A percentile compares a stretch with the other conserved stretches of the same genome.
phyloP scores from a whole-genome alignment of 2,329 filamentous ascomycete genomes.

The Sclerotinia glacialis region DNA sequence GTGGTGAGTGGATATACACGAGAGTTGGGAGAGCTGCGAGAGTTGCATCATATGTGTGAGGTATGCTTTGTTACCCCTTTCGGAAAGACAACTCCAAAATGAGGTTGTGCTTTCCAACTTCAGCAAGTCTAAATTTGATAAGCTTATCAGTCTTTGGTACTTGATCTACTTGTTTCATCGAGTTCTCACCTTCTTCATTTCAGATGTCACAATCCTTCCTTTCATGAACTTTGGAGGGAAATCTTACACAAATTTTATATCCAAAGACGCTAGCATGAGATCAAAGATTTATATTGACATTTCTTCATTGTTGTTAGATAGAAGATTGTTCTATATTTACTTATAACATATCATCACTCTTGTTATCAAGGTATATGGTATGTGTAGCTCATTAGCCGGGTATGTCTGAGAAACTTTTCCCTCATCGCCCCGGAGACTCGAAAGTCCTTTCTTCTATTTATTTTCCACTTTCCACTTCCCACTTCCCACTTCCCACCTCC shows the following conservation, averaged over 20 bases:
- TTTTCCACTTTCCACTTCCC: background rate
- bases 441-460: background rate
- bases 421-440: background rate
- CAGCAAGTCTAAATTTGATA: background rate
- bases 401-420: background rate
- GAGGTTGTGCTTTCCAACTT: conserved; percentile 5
- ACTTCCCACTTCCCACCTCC: background rate
- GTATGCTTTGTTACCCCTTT: conserved; percentile 5
- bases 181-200: background rate
- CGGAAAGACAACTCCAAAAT: conserved; percentile 5
- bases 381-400: background rate
- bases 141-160: background rate
- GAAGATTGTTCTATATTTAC: background rate
- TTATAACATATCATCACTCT: background rate
- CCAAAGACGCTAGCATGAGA: background rate
- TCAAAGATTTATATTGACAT: background rate
- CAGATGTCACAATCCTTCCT: background rate
- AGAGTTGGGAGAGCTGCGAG: no score
- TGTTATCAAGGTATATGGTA: background rate
- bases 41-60: conserved; percentile 1
- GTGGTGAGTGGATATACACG: background rate
- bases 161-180: background rate
- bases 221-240: background rate
- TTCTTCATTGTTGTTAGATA: background rate
- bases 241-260: background rate